Evolutionary conservation across 2,329 filamentous ascomycete species (phyloP), one percentile per base, ranked within the genome.

Genomic region (Knoxdaviesia proteae): DNA sequence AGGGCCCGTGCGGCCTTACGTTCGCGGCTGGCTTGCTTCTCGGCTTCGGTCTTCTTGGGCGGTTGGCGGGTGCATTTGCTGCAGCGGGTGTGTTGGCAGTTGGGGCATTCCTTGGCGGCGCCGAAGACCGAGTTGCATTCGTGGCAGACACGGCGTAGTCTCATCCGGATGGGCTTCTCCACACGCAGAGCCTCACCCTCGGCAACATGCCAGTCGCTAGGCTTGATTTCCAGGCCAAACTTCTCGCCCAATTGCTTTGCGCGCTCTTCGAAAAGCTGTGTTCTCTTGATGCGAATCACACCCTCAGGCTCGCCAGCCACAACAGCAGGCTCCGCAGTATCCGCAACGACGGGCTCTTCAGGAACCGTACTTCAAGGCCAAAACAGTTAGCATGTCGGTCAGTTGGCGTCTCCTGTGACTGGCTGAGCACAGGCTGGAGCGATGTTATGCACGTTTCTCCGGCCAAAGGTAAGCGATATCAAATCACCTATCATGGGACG

Each of bases 41-140:
- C 65, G 47, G 64, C 64, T 49, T 74, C 68, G 51, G 62, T 68
- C 49, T 71, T 74, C 61, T 77, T 76, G 42, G 71, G 64, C 34
- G 86, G 86, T 52, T 80, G 74, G 44, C 83, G 75, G 32, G 75
- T 72, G 57, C 87, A 94, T 53, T 80, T 76, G 54, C 74, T 80
- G 70, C 87, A 94, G 49, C 83, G 74, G 39, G 66, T 65, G 60
- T 94, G 87, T 50, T 80, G 69, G 62, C 87, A 94, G 49, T 72
- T 73, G 49, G 68, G 59, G 59, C 87, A 94, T 46, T 79, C 67
- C 60, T 79, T 84, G 52, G 78, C 72, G 20, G 70, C 59, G 44
- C 80, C 77, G 56, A 88, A 93, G 30, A 71, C 71, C 9, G 78
- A 73, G 45, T 77, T 71, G 63, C 87, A 94, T 50, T 73, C 69